Conservation (phyloP, 108 stramenopile genomes). For the Cyclostephanos tholiformis region DNA sequence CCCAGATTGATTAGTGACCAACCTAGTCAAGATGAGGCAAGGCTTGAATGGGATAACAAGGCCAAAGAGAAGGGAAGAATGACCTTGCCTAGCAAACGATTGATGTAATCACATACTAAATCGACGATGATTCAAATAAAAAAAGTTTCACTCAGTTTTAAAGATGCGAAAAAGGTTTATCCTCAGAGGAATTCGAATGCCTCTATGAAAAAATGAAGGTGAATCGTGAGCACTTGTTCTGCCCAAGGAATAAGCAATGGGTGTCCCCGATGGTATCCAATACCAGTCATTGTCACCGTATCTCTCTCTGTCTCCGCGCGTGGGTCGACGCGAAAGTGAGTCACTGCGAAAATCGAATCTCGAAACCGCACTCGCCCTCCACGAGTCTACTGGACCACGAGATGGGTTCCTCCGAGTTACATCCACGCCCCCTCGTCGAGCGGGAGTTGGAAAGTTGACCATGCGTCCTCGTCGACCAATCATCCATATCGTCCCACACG, state of each 20-base stretch:
- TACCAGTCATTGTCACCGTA: neutral
- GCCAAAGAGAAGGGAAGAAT: too few relatives aligned
- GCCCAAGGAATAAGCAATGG: neutral
- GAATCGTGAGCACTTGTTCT: neutral
- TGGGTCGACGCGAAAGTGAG: neutral
- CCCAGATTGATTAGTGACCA: too few relatives aligned
- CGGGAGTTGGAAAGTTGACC: too few relatives aligned
- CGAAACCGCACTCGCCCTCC: constrained; percentile 7
- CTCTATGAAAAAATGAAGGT: neutral
- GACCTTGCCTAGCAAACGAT: too few relatives aligned
- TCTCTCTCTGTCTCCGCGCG: neutral
- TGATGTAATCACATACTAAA: too few relatives aligned
- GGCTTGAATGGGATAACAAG: too few relatives aligned
- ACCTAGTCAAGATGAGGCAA: too few relatives aligned
- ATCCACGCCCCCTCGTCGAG: too few relatives aligned
- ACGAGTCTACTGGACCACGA: neutral
- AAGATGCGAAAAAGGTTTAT: neutral
- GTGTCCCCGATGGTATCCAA: neutral
- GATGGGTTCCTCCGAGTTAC: neutral
- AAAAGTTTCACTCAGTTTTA: neutral
- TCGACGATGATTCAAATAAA: neutral
- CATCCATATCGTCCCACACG: neutral
- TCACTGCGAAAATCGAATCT: neutral
- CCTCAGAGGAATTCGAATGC: neutral
- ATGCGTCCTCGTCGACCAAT: neutral